These are phyloP conservation scores for Moniliophthora roreri DNA, from an alignment of 1,284 basidiomycete species.

Conservation along the genomic window DNA sequence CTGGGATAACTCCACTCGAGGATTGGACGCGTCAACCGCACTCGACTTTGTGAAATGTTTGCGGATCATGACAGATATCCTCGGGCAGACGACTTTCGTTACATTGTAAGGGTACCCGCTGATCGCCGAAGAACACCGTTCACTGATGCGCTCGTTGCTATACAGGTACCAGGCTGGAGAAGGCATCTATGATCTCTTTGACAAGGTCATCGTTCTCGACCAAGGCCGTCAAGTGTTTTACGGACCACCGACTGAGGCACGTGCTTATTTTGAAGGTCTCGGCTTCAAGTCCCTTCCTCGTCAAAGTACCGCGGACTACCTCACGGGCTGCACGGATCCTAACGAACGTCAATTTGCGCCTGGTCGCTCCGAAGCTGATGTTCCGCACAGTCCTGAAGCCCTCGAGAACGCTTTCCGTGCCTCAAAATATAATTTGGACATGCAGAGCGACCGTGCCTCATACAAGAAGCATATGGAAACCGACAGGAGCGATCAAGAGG, in stretches of 20 bases:
- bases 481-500: slow-evolving; percentile 67
- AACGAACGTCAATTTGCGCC: slow-evolving; percentile 85
- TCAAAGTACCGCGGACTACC: slow-evolving; percentile 78
- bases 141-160: no score
- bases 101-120: slow-evolving; percentile 54
- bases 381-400: slow-evolving; percentile 71
- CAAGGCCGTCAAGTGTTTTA: slow-evolving; percentile 85
- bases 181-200: slow-evolving; percentile 75
- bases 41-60: slow-evolving; percentile 76
- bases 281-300: slow-evolving; percentile 76
- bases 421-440: slow-evolving; percentile 50
- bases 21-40: slow-evolving; percentile 86
- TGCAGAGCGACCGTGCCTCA: slow-evolving; percentile 53
- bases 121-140: background rate
- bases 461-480: slow-evolving; percentile 69
- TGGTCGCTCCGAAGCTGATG: slow-evolving; percentile 61
- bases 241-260: slow-evolving; percentile 71
- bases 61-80: slow-evolving; percentile 76
- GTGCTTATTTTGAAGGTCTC: slow-evolving; percentile 75
- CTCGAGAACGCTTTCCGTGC: slow-evolving; percentile 71
- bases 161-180: slow-evolving; percentile 81
- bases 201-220: slow-evolving; percentile 80
- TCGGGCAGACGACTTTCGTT: slow-evolving; percentile 77
- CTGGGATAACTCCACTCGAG: slow-evolving; percentile 85
- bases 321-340: slow-evolving; percentile 77